Base-by-base conservation (phyloP, 805 yeast genomes). In the Cyberlindnera samutprakarnensis region DNA sequence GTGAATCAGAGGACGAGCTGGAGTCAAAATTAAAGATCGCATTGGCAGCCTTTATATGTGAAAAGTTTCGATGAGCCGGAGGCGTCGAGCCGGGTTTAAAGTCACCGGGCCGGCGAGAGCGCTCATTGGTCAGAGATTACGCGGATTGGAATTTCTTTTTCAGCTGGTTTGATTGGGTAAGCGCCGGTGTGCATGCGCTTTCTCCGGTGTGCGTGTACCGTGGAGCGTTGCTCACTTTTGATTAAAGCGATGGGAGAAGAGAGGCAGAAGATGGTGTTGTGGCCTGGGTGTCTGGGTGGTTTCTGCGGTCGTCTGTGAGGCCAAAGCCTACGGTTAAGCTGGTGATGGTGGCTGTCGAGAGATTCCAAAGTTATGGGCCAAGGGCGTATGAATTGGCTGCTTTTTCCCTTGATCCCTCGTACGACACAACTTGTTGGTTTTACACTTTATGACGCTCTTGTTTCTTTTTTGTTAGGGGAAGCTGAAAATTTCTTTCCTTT, bases 41-140 rank as follows among this genome's bases (percentile, higher is more conserved):
- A 8, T 19, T 19, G 7, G 10, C 10, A 19, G n/a, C n/a, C n/a
- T n/a, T 19, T 19, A 19, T 10, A 10, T 19, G 10, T 19, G 21
- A 8, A 10, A 19, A 8, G 10, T 19, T 8, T 19, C 21, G 21
- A 7, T 10, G 10, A 8, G 10, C 10, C 10, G 10, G 10, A 7
- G 10, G 10, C 21, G 21, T 19, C 21, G 21, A 19, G 26, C 31
- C 39, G 37, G 37, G 32, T 20, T 35, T 33, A 35, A 13, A 8
- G 10, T 14, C 18, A 12, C 8, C 28, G 18, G 7, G 12, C 10
- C 14, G 28, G 31, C n/a, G 28, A 14, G n/a, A 16, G 10, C 36
- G 23, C 24, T 42, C 36, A 44, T 44, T 44, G 48, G 48, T 37
- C 31, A 25, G 27, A 42, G 48, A 44, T 44, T 44, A 39, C 36